Percentiles rank a stretch among this genome's conserved stretches.
These are phyloP conservation scores for Sporothrix dimorphospora DNA, from an alignment of 2,329 filamentous ascomycete species.

Conservation along the genomic window DNA sequence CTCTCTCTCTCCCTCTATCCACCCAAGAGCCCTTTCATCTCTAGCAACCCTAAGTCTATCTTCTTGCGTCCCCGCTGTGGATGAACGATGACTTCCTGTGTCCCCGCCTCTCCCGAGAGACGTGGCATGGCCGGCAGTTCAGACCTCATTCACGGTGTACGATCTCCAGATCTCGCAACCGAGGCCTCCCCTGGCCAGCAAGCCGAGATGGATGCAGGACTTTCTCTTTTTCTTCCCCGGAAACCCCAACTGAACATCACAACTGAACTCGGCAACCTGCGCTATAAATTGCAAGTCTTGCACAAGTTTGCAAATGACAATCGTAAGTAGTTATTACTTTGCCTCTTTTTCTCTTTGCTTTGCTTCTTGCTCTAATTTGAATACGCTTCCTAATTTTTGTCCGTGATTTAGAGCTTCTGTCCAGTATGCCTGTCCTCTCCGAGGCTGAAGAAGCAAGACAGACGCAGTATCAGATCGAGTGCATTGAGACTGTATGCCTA, in stretches of 20 bases:
- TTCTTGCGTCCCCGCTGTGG: not conserved
- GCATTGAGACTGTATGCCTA: slow-evolving; percentile 57
- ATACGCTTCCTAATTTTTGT: not conserved
- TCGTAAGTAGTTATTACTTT: slow-evolving; percentile 45
- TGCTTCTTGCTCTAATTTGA: slow-evolving; percentile 29
- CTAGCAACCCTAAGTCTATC: not conserved
- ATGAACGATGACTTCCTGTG: not conserved
- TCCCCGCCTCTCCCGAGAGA: not conserved
- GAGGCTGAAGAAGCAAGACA: slow-evolving; percentile 60
- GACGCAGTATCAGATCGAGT: slow-evolving; percentile 62
- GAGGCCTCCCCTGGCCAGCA: slow-evolving; percentile 44
- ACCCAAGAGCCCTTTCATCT: not conserved
- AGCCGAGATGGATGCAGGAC: slow-evolving; percentile 56
- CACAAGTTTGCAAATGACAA: slow-evolving; percentile 53
- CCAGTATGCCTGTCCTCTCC: slow-evolving; percentile 51
- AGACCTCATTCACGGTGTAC: not conserved
- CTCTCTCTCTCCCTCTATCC: not conserved
- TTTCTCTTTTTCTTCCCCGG: slow-evolving; percentile 52
- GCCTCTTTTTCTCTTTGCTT: slow-evolving; percentile 34
- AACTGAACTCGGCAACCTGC: slow-evolving; percentile 58
- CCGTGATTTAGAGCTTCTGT: slow-evolving; percentile 43
- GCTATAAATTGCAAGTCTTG: slow-evolving; percentile 57
- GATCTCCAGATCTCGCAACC: not conserved
- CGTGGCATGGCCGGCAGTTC: not conserved
- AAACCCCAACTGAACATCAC: slow-evolving; percentile 53